phyloP scores from a whole-genome alignment of 768 basidiomycete genomes.

The Tulasnella sp. region DNA sequence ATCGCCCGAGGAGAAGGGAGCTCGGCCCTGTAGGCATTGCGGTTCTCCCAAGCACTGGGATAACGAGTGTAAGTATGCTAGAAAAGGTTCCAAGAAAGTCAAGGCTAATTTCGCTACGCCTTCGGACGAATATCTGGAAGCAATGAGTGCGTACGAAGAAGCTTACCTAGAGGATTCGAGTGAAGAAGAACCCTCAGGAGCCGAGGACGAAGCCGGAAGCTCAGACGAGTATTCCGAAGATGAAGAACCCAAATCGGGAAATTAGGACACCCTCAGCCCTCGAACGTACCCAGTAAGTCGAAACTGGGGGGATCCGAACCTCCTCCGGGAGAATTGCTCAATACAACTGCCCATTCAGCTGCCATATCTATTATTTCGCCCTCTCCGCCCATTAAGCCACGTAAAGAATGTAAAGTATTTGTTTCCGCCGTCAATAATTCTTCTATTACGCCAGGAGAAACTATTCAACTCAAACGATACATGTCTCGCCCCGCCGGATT shows the following conservation, averaged over 20 bases:
- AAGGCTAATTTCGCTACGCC: constrained; percentile 30
- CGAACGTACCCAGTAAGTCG: neutral
- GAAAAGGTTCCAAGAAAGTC: constrained; percentile 29
- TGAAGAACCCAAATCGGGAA: neutral
- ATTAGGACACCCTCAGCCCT: neutral
- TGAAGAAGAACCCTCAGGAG: neutral
- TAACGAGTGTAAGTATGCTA: constrained; percentile 36
- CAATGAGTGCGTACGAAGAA: constrained; percentile 36
- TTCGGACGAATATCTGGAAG: neutral
- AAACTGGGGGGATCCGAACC: neutral
- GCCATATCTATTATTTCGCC: neutral
- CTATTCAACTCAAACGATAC: constrained; percentile 28
- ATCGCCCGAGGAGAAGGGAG: constrained; percentile 32
- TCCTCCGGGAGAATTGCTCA: neutral
- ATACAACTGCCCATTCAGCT: neutral
- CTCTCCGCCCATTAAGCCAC: neutral
- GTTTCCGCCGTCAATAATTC: neutral
- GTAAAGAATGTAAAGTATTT: neutral
- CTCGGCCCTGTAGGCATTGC: constrained; percentile 38
- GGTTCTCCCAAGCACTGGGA: constrained; percentile 31
- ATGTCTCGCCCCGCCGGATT: constrained; percentile 36
- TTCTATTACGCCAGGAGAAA: neutral
- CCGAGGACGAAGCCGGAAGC: neutral
- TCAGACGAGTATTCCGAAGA: neutral
- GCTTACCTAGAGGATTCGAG: constrained; percentile 29